Evolutionary conservation across 805 yeast species (phyloP), one percentile per base, ranked within the genome.

Genomic region (Candida vaughaniae): DNA sequence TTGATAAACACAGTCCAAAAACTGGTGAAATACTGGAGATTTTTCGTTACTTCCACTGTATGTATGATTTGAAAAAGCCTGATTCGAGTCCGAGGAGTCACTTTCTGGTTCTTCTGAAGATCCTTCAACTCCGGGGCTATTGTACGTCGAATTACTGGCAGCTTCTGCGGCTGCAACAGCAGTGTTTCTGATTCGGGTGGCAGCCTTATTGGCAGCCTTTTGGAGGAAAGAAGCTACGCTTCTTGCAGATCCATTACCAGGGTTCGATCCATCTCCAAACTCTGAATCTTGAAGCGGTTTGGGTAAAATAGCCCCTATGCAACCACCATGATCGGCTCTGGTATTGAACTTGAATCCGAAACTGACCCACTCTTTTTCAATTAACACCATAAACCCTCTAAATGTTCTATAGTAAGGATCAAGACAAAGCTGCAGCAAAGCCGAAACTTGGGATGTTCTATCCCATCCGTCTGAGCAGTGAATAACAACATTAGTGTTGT

Each of bases 401-500:
- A 86, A 46, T 0, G 98, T 90, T 46, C 99, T 71, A 59, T 73
- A 93, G 55, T 77, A 87, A 1, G 98, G 97, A 57, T 93, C 98
- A 6, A 90, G 66, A 53, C 96, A 86, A 4, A 93, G 62, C 60
- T 91, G 91, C 16, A 90, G 77, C 43, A 93, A 64, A 2, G 96
- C 82, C 5, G 89, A 74, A 1, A 90, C 77, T 55, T 93, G 98
- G 0, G 97, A 79, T 0, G 99, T 93, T 40, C 99, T 69, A 56
- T 93, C 99, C 99, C 99, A 93, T 1, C 99, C 99, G 64, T 93
- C 99, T 1, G 97, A 88, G 57, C 99, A 93, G 64, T 93, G 99
- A 5, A 93, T 75, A 7, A 93, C 56, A 3, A 91, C 73, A 56
- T 91, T 95, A 14, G 93, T 84, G 44, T 81, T 78, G 58, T 88